Conservation (phyloP, 345 rosid genomes). For the Eucalyptus melliodora region DNA sequence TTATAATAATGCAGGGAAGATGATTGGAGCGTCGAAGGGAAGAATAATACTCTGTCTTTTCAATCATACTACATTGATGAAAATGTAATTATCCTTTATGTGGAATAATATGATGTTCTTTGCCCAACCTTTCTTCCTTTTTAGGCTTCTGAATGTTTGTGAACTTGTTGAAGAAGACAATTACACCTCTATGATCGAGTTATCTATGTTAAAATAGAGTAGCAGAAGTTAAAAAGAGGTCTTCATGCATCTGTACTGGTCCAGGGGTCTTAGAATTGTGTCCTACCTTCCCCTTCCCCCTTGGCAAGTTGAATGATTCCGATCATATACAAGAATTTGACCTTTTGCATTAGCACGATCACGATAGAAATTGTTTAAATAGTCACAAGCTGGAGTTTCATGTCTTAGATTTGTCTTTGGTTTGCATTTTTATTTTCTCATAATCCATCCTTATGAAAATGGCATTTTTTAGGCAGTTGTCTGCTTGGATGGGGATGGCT, state of each 20-base stretch:
- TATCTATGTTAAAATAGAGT: neutral
- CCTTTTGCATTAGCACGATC: neutral
- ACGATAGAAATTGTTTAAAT: neutral
- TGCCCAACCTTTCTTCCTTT: neutral
- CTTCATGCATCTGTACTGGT: neutral
- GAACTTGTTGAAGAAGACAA: neutral
- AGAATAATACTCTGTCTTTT: constrained; percentile 53
- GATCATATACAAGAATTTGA: neutral
- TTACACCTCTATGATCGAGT: neutral
- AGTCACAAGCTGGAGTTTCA: neutral
- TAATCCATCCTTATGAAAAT: neutral
- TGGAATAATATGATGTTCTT: neutral
- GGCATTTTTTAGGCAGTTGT: constrained; percentile 76
- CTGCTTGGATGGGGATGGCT: constrained; percentile 96
- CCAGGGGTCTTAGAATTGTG: neutral
- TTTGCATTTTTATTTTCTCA: neutral
- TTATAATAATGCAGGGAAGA: constrained; percentile 66
- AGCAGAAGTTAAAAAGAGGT: neutral
- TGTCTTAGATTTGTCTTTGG: neutral
- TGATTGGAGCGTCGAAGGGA: constrained; percentile 72
- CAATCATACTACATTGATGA: constrained; percentile 95
- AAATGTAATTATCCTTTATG: constrained; percentile 53
- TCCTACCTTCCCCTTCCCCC: neutral
- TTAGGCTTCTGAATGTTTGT: neutral
- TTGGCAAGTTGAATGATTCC: neutral